These are phyloP conservation scores for Exophiala phaeomuriformis DNA, from an alignment of 2,329 filamentous ascomycete species.

Conservation along the genomic window DNA sequence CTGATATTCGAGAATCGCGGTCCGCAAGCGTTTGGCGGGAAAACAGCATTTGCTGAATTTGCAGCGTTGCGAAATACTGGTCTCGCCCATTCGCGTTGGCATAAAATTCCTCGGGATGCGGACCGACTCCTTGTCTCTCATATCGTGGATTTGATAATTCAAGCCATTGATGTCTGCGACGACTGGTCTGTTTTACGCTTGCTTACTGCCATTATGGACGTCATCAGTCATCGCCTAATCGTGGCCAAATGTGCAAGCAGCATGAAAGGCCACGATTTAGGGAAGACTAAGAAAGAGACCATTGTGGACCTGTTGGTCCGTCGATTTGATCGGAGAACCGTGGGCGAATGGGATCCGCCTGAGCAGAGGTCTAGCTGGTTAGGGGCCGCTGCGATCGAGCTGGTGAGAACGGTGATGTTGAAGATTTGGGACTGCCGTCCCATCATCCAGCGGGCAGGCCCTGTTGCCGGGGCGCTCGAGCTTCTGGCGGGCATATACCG, in stretches of 20 bases:
- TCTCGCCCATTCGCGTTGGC: constrained; percentile 16
- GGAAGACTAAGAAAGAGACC: constrained; percentile 9
- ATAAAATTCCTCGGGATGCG: neutral
- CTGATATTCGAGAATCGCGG: constrained; percentile 3
- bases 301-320: constrained; percentile 30
- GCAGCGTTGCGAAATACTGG: constrained; percentile 11
- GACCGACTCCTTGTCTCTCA: neutral
- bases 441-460: constrained; percentile 60
- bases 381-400: constrained; percentile 17
- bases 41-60: constrained; percentile 10
- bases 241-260: constrained; percentile 12
- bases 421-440: constrained; percentile 74
- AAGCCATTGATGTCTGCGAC: constrained; percentile 16
- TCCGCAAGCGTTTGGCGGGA: constrained; percentile 1
- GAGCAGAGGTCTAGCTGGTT: constrained; percentile 15
- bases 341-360: constrained; percentile 2
- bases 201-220: constrained; percentile 16
- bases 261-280: constrained; percentile 1
- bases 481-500: constrained; percentile 67
- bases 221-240: constrained; percentile 20
- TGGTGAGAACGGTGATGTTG: constrained; percentile 54
- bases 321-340: constrained; percentile 27
- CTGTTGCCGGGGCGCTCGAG: constrained; percentile 69
- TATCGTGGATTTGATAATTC: constrained; percentile 9
- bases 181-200: constrained; percentile 21